Conservation (phyloP, 805 yeast genomes). For the Wickerhamomyces mucosus region DNA sequence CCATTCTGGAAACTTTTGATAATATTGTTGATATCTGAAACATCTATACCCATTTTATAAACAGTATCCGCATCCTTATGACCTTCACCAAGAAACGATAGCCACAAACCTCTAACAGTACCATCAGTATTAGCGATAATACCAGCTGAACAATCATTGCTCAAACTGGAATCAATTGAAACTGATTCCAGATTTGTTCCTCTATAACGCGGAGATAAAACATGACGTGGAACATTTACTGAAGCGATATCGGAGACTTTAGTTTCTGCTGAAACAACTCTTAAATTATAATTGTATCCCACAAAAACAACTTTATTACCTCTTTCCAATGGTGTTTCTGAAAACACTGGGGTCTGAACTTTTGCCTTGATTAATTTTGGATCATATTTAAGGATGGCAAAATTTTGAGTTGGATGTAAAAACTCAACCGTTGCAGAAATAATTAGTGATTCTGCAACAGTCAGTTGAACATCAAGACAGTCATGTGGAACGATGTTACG, state of each 20-base stretch:
- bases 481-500: conserved; percentile 79
- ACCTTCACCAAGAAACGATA: conserved; percentile 73
- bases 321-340: conserved; percentile 46
- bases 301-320: conserved; percentile 74
- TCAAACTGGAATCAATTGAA: conserved; percentile 60
- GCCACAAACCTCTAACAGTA: conserved; percentile 75
- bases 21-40: conserved; percentile 51
- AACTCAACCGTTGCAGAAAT: conserved; percentile 76
- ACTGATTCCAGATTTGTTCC: conserved; percentile 78
- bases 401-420: conserved; percentile 81
- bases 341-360: conserved; percentile 56
- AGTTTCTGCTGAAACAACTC: conserved; percentile 67
- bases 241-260: conserved; percentile 70
- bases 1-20: conserved; percentile 45
- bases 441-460: conserved; percentile 78
- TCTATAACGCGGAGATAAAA: conserved; percentile 69
- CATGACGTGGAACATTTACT: conserved; percentile 59
- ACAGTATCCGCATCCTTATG: conserved; percentile 50
- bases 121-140: conserved; percentile 72
- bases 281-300: conserved; percentile 65
- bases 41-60: conserved; percentile 70
- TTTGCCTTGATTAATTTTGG: conserved; percentile 65
- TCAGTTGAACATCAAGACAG: conserved; percentile 54
- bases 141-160: conserved; percentile 73
- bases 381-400: conserved; percentile 76